A percentile compares a stretch with the other conserved stretches of the same genome.
phyloP scores from a whole-genome alignment of 2,329 filamentous ascomycete genomes.

The Aspergillus vadensis region DNA sequence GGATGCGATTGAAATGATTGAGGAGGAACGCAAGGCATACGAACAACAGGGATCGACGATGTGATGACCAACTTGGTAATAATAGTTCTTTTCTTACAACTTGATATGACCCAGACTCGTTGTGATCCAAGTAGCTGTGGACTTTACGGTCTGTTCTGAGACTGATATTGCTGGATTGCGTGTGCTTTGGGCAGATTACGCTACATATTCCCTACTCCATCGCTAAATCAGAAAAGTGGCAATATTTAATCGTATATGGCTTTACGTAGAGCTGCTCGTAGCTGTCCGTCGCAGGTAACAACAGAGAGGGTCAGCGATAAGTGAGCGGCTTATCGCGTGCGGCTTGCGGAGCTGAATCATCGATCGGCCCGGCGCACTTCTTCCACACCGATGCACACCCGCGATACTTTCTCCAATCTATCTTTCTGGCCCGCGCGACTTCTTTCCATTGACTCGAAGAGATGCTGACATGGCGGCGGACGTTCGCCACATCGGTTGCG shows the following conservation, averaged over 20 bases:
- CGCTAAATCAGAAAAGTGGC: too few species aligned
- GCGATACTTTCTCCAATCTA: not conserved
- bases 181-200: not conserved
- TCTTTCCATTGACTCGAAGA: constrained; percentile 21
- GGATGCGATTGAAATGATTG: constrained; percentile 54
- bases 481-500: constrained; percentile 39
- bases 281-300: too few species aligned
- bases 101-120: constrained; percentile 1
- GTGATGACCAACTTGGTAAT: constrained; percentile 10
- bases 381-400: not conserved
- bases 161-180: not conserved
- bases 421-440: not conserved
- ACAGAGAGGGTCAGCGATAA: not conserved
- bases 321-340: not conserved
- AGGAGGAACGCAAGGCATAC: constrained; percentile 50
- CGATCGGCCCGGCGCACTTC: constrained; percentile 12
- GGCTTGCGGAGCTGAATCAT: constrained; percentile 15
- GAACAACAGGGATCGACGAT: constrained; percentile 26
- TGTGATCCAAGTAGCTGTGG: not conserved
- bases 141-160: not conserved
- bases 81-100: constrained; percentile 6
- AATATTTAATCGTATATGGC: not conserved
- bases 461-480: constrained; percentile 46
- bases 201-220: not conserved
- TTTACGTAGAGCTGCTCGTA: too few species aligned